phyloP scores from a whole-genome alignment of 768 basidiomycete species.

The Clitopilus passeckerianus region DNA sequence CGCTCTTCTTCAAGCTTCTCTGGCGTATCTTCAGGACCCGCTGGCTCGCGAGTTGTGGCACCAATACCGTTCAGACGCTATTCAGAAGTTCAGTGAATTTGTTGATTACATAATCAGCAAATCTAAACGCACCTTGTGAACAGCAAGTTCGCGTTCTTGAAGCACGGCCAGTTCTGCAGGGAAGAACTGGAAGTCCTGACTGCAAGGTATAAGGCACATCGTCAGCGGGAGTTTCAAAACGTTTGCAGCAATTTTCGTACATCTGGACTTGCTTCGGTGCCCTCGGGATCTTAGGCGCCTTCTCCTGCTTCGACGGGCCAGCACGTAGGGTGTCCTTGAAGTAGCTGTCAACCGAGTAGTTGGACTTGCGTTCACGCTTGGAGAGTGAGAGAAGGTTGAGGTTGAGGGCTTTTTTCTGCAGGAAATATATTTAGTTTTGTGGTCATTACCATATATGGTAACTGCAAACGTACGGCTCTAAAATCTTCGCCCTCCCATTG shows the following conservation, averaged over 20 bases:
- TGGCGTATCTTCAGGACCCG: conserved; percentile 68
- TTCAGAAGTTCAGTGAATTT: conserved; percentile 1
- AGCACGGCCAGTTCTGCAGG: conserved; percentile 72
- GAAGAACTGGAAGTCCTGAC: conserved; percentile 97
- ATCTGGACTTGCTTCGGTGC: conserved; percentile 86
- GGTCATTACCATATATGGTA: neutral
- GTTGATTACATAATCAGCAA: neutral
- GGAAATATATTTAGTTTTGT: neutral
- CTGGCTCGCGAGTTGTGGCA: conserved; percentile 60
- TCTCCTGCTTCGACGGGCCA: conserved; percentile 73
- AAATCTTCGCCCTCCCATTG: conserved; percentile 98
- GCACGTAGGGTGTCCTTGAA: conserved; percentile 89
- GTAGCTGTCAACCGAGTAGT: conserved; percentile 93
- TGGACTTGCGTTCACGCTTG: conserved; percentile 90
- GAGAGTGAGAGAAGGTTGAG: conserved; percentile 82
- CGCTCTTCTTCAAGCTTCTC: conserved; percentile 85
- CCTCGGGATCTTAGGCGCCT: conserved; percentile 76
- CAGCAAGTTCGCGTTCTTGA: conserved; percentile 84
- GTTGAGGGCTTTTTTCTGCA: conserved; percentile 61
- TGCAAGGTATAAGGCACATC: conserved; percentile 20
- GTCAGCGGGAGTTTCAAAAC: conserved; percentile 1
- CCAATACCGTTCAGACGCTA: conserved; percentile 64
- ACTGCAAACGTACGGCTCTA: conserved; percentile 45
- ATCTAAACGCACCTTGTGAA: conserved; percentile 53
- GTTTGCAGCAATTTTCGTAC: conserved; percentile 35